Percentiles rank a stretch among this genome's conserved stretches.
phyloP scores from a whole-genome alignment of 306 rosid genomes.

The Vachellia collinsii region DNA sequence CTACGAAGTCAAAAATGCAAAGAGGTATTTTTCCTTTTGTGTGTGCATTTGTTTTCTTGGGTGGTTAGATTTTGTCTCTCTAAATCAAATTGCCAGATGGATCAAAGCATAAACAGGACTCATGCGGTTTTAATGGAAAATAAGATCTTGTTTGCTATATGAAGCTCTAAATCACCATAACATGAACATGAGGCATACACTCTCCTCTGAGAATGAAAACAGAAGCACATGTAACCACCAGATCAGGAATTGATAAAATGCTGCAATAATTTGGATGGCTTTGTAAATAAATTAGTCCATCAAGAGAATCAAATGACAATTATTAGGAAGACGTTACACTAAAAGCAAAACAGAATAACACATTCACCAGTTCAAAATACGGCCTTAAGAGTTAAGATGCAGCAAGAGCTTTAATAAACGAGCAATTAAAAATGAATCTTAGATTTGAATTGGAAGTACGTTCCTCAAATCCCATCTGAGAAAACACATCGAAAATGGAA shows the following conservation, averaged over 20 bases:
- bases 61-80: not conserved
- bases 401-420: not conserved
- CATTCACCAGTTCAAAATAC: conserved; percentile 5
- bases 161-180: not conserved
- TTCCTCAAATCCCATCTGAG: conserved; percentile 12
- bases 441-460: conserved; percentile 15
- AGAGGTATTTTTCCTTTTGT: not conserved
- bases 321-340: not conserved
- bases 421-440: conserved; percentile 28
- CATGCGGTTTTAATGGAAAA: not conserved
- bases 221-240: conserved; percentile 26
- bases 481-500: conserved; percentile 10
- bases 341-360: not conserved
- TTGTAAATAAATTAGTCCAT: conserved; percentile 5
- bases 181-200: not conserved
- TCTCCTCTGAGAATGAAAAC: not conserved
- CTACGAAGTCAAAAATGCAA: not conserved
- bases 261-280: not conserved
- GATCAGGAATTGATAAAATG: conserved; percentile 34
- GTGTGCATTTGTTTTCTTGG: not conserved
- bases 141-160: not conserved
- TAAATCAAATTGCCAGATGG: not conserved
- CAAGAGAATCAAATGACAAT: not conserved
- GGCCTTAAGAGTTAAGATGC: not conserved
- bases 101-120: conserved; percentile 2